Evolutionary conservation across 202 grass and related monocot species (phyloP).

Genomic region (Panicum hallii): DNA sequence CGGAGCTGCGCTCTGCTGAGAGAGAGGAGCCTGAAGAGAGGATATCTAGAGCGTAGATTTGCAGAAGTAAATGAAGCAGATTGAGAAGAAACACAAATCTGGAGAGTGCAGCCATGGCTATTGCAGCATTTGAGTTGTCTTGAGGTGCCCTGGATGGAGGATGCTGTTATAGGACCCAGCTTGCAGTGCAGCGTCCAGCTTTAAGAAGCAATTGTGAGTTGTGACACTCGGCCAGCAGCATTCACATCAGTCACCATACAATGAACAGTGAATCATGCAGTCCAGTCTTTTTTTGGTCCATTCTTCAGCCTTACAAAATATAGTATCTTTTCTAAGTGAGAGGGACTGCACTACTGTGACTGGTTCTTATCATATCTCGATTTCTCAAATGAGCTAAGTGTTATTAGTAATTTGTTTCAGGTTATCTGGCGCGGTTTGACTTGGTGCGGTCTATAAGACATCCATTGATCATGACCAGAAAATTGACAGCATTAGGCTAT

Average conservation of each 20-base stretch:
- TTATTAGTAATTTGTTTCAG: no score
- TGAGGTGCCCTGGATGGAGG: neutral
- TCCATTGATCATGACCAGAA: no score
- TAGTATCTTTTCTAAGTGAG: neutral
- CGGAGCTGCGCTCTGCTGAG: conserved; percentile 38
- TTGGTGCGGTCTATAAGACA: no score
- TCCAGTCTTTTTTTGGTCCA: neutral
- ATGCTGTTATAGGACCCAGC: neutral
- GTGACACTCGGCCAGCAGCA: neutral
- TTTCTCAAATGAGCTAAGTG: no score
- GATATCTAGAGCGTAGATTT: neutral
- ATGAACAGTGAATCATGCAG: neutral
- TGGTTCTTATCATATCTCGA: neutral
- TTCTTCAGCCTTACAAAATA: neutral
- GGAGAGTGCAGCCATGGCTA: neutral
- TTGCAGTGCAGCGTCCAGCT: neutral
- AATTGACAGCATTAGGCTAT: no score
- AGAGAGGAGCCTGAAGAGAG: conserved; percentile 43
- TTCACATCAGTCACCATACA: neutral
- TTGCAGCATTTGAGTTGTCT: neutral
- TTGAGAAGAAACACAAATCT: conserved; percentile 3
- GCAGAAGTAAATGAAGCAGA: neutral
- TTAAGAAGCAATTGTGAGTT: neutral
- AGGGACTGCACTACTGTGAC: neutral
- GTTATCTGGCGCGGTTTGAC: no score